Evolutionary conservation across 805 yeast genomes (phyloP).

Genomic region (Candida jianshihensis): DNA sequence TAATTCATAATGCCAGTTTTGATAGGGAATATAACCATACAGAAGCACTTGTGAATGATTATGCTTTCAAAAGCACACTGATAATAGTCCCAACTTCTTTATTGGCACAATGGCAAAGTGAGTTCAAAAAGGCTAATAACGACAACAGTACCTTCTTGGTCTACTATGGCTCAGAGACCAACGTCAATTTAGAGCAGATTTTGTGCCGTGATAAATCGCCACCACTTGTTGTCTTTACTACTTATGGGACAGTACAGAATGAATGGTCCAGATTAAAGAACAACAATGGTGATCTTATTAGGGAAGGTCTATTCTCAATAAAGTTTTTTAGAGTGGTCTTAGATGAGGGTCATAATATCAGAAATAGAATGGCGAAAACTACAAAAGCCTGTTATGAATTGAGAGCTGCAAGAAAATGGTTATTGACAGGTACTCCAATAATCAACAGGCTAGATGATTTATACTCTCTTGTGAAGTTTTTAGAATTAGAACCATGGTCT

Average conservation of each 20-base stretch:
- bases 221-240: constrained; percentile 71
- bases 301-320: constrained; percentile 59
- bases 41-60: constrained; percentile 22
- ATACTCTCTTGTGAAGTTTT: constrained; percentile 66
- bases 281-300: constrained; percentile 12
- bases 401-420: constrained; percentile 67
- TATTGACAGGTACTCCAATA: constrained; percentile 89
- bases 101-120: constrained; percentile 86
- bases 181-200: constrained; percentile 36
- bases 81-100: constrained; percentile 88
- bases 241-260: constrained; percentile 79
- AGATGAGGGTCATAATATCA: constrained; percentile 88
- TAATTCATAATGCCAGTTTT: constrained; percentile 58
- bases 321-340: constrained; percentile 69
- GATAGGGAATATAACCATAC: constrained; percentile 28
- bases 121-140: constrained; percentile 53
- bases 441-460: constrained; percentile 84
- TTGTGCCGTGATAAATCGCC: constrained; percentile 38
- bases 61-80: constrained; percentile 68
- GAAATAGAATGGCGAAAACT: constrained; percentile 73
- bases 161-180: constrained; percentile 68
- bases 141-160: constrained; percentile 43
- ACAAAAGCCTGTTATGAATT: constrained; percentile 70
- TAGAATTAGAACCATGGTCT: constrained; percentile 85
- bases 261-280: constrained; percentile 52